Evolutionary conservation across 306 rosid species (phyloP), one percentile per base, ranked within the genome.

Genomic region (Vicia villosa): DNA sequence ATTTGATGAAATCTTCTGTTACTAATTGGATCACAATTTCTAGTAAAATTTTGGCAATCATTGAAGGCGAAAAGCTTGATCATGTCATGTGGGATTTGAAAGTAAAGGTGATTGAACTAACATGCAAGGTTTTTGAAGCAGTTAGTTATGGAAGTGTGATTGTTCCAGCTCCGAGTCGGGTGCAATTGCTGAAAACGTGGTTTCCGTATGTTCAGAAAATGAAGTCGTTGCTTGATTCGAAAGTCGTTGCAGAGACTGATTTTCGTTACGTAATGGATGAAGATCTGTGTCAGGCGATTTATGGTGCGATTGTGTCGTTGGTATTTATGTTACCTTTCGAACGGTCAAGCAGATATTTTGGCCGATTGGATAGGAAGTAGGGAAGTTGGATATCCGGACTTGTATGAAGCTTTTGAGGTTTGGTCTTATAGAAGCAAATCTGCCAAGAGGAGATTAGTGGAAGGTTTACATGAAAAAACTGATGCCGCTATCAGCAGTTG

Each of bases 341-440:
- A 82, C 64, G 95, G 91, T 78, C 99, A 94, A 81, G 97, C 99
- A 1, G 96, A 87, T 36, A 94, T 91, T 81, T 78, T 94, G 30
- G 91, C 88, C 20, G 96, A 91, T 12, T 94, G 99, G 99, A 87
- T 91, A 67, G 83, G 52, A 68, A 71, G 77, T 0, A 73, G 83
- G 74, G 86, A 88, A 76, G 78, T 85, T 49, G 87, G 65, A 68
- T 90, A 83, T 81, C 98, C 96, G 0, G 96, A 92, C 71, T 73
- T 90, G 86, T 88, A 84, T 0, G 98, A 92, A 82, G 98, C 96
- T 49, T 88, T 92, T 10, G 98, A 92, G 85, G 84, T 92, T 24
- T 92, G 98, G 98, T 92, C 92, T 86, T 92, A 84, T 66, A 85
- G 98, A 81, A 86, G 87, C 58, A 92, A 90, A 79, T 87, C 96